Conservation (phyloP, 768 basidiomycete genomes). For the Gloeopeniophorella convolvens region DNA sequence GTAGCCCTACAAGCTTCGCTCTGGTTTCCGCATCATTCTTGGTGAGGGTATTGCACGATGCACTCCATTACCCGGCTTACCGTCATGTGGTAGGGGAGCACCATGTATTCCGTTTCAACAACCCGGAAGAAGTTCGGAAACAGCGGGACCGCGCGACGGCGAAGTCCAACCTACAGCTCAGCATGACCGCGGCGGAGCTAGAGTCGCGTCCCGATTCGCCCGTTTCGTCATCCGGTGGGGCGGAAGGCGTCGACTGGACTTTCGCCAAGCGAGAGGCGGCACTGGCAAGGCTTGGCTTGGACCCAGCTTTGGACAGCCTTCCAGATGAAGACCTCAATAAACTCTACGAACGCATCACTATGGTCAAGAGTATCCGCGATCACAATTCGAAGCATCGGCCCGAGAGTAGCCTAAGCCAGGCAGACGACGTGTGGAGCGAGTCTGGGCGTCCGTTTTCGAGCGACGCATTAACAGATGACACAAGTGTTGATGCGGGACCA, state of each 20-base stretch:
- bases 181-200: slow-evolving; percentile 59
- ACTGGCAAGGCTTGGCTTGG: slow-evolving; percentile 75
- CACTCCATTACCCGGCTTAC: background rate
- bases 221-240: slow-evolving; percentile 57
- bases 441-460: slow-evolving; percentile 73
- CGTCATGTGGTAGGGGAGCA: slow-evolving; percentile 60
- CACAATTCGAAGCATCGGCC: slow-evolving; percentile 76
- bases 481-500: slow-evolving; percentile 65
- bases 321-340: slow-evolving; percentile 94
- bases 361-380: slow-evolving; percentile 82
- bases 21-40: slow-evolving; percentile 94
- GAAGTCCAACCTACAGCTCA: slow-evolving; percentile 62
- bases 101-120: slow-evolving; percentile 97
- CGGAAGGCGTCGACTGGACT: slow-evolving; percentile 89
- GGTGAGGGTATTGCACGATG: slow-evolving; percentile 41
- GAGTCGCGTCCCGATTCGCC: slow-evolving; percentile 81
- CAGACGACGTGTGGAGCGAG: slow-evolving; percentile 88
- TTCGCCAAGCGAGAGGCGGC: slow-evolving; percentile 95
- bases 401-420: slow-evolving; percentile 82
- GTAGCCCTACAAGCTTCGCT: slow-evolving; percentile 76
- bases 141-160: slow-evolving; percentile 76
- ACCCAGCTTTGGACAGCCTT: slow-evolving; percentile 86
- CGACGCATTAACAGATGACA: slow-evolving; percentile 81
- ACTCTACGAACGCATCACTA: slow-evolving; percentile 89
- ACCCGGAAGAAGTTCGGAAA: slow-evolving; percentile 91